Conservation (phyloP, 2,329 filamentous ascomycete genomes). For the Fusarium armeniacum region DNA sequence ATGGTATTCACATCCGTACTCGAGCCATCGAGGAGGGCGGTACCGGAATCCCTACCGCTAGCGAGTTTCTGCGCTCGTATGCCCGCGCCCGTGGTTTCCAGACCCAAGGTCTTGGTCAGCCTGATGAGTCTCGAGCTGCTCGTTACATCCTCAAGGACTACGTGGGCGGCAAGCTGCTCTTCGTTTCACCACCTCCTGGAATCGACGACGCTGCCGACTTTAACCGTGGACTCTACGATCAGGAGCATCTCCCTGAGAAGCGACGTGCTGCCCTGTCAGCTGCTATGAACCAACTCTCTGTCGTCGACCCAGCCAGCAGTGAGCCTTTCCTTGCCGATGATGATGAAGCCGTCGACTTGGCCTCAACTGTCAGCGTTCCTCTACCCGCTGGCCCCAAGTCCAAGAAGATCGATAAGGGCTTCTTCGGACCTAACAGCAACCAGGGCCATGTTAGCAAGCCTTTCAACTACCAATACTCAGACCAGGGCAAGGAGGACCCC, state of each 20-base stretch:
- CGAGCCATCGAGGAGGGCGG: slow-evolving; percentile 92
- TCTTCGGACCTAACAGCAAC: slow-evolving; percentile 79
- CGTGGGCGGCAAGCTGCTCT: slow-evolving; percentile 94
- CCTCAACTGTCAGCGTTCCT: slow-evolving; percentile 63
- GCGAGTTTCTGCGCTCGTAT: slow-evolving; percentile 88
- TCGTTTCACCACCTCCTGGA: slow-evolving; percentile 86
- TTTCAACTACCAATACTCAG: slow-evolving; percentile 90
- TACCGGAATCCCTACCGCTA: slow-evolving; percentile 85
- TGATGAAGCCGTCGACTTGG: slow-evolving; percentile 51
- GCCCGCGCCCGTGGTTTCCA: slow-evolving; percentile 91
- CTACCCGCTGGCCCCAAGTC: slow-evolving; percentile 79
- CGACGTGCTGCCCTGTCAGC: slow-evolving; percentile 75
- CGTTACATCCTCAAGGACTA: slow-evolving; percentile 96
- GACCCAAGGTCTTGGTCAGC: slow-evolving; percentile 88
- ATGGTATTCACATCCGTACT: slow-evolving; percentile 89
- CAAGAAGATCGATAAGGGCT: slow-evolving; percentile 84
- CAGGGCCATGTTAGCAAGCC: slow-evolving; percentile 80
- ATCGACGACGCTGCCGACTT: slow-evolving; percentile 81
- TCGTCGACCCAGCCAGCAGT: slow-evolving; percentile 53
- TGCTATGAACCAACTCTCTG: slow-evolving; percentile 62
- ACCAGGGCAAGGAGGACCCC: slow-evolving; percentile 73
- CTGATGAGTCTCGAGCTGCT: slow-evolving; percentile 92
- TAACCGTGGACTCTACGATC: slow-evolving; percentile 90
- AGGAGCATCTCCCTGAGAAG: slow-evolving; percentile 84
- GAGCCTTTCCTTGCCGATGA: slow-evolving; percentile 48